Evolutionary conservation across 768 basidiomycete species (phyloP).

Genomic region (Dictyophora rubrovolvata): DNA sequence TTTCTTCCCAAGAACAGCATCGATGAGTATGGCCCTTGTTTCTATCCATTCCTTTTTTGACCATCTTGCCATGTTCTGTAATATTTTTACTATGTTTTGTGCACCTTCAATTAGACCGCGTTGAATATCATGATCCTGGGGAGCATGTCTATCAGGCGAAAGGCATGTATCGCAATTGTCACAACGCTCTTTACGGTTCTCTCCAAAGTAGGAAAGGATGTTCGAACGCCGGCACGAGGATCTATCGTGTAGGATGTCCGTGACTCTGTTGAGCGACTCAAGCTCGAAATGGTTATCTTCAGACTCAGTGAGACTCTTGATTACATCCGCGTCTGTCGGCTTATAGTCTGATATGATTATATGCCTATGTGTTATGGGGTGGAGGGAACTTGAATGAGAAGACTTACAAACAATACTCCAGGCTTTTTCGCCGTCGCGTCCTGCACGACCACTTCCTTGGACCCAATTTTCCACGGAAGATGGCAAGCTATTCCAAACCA

Average conservation of each 20-base stretch:
- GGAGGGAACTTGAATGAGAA: not conserved
- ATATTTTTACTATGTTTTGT: not conserved
- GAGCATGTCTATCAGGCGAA: not conserved
- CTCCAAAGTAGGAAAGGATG: not conserved
- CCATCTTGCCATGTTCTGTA: not conserved
- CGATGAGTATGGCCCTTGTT: not conserved
- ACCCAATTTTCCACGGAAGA: conserved; percentile 5
- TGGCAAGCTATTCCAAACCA: conserved; percentile 2
- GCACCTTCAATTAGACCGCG: not conserved
- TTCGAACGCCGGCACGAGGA: not conserved
- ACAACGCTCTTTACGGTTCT: not conserved
- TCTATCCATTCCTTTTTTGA: not conserved
- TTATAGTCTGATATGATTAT: not conserved
- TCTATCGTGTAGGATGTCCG: not conserved
- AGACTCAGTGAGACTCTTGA: not conserved
- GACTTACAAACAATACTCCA: conserved; percentile 2
- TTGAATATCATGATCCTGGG: not conserved
- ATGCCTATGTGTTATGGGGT: not conserved
- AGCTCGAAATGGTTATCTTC: not conserved
- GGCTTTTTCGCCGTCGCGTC: conserved; percentile 2
- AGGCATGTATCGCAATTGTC: not conserved
- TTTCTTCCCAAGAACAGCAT: not conserved
- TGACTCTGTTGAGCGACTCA: not conserved
- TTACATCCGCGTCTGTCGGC: not conserved
- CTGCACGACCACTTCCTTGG: conserved; percentile 9